A percentile compares a stretch with the other conserved stretches of the same genome.
Conservation (phyloP, 306 rosid genomes). For the Mimosa pudica region DNA sequence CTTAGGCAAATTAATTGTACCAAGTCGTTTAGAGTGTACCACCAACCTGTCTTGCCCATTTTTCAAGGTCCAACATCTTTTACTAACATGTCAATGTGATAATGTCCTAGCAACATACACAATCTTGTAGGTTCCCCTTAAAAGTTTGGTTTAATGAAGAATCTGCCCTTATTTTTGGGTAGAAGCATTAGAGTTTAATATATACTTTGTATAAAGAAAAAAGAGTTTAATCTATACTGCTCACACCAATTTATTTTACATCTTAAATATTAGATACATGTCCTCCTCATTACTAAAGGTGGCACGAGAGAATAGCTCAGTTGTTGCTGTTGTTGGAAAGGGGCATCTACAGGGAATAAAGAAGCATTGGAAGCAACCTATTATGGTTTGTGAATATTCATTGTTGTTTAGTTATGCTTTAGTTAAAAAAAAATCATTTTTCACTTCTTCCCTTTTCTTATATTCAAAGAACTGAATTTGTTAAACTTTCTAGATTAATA, state of each 20-base stretch:
- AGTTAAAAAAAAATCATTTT: conserved; percentile 8
- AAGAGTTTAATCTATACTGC: too few relatives aligned
- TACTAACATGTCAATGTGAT: not conserved
- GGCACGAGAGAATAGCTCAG: conserved; percentile 77
- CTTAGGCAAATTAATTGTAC: not conserved
- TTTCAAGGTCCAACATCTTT: not conserved
- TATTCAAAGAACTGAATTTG: not conserved
- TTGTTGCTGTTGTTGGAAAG: conserved; percentile 97
- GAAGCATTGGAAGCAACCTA: conserved; percentile 90
- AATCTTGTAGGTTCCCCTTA: not conserved
- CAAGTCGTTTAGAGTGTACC: not conserved
- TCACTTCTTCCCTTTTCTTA: not conserved
- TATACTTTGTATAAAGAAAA: not conserved
- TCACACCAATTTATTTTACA: conserved; percentile 8
- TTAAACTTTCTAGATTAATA: not conserved
- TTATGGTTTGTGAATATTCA: conserved; percentile 56
- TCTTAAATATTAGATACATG: conserved; percentile 68
- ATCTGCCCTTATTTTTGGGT: conserved; percentile 21
- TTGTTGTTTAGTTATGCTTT: conserved; percentile 10
- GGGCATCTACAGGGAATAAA: conserved; percentile 93
- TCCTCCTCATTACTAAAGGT: conserved; percentile 65
- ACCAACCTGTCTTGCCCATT: not conserved
- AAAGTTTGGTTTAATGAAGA: conserved; percentile 12
- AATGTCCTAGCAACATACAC: conserved; percentile 12
- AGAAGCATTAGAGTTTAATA: not conserved